Conservation (phyloP, 1,284 basidiomycete genomes). For the Cryptococcus maquisensis region DNA sequence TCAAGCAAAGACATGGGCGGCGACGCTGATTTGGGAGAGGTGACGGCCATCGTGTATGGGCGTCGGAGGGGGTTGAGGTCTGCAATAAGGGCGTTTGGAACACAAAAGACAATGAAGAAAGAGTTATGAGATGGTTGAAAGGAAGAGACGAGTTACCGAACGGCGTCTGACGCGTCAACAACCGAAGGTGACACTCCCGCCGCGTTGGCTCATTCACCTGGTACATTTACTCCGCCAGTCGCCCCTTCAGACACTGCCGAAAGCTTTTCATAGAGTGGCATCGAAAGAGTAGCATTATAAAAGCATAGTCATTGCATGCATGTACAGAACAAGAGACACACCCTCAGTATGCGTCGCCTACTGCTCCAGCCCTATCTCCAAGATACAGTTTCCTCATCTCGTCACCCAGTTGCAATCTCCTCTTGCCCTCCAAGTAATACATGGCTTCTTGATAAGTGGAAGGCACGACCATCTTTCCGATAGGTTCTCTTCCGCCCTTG, state of each 20-base stretch:
- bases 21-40: conserved; percentile 28
- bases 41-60: conserved; percentile 15
- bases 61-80: too few relatives aligned
- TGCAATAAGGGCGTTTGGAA: too few relatives aligned
- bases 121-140: neutral
- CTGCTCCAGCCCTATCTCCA: conserved; percentile 3
- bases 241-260: neutral
- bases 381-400: conserved; percentile 46
- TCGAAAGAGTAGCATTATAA: too few relatives aligned
- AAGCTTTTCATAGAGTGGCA: neutral
- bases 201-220: neutral
- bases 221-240: too few relatives aligned
- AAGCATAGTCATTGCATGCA: neutral
- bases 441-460: conserved; percentile 62
- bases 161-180: too few relatives aligned
- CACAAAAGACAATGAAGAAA: too few relatives aligned
- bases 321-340: neutral
- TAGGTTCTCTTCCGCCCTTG: conserved; percentile 42
- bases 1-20: conserved; percentile 50
- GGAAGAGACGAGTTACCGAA: neutral
- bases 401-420: conserved; percentile 51
- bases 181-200: too few relatives aligned
- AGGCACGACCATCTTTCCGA: conserved; percentile 61
- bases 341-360: neutral
- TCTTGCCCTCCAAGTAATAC: conserved; percentile 71